These are phyloP conservation scores for Sordariomycetes sp. DNA, from an alignment of 2,329 filamentous ascomycete genomes.

Conservation along the genomic window DNA sequence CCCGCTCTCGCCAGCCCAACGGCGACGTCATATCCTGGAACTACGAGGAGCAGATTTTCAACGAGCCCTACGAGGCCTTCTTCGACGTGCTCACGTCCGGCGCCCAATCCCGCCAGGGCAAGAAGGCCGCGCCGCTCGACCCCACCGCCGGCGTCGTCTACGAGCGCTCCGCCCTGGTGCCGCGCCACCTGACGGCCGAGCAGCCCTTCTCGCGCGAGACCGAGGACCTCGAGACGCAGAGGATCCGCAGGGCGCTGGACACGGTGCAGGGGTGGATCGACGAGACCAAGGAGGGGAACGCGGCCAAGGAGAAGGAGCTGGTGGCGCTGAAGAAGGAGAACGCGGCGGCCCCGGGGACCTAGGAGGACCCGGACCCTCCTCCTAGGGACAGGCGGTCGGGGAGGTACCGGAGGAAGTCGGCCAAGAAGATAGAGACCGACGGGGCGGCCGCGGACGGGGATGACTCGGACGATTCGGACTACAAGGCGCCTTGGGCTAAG, in stretches of 20 bases:
- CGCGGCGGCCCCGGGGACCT: constrained; percentile 26
- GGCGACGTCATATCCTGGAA: constrained; percentile 65
- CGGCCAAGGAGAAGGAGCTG: constrained; percentile 53
- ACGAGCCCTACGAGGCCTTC: constrained; percentile 88
- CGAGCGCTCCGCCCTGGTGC: constrained; percentile 66
- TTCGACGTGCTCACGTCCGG: constrained; percentile 77
- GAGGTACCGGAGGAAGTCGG: constrained; percentile 1
- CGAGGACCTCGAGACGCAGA: constrained; percentile 52
- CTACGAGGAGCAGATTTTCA: constrained; percentile 94
- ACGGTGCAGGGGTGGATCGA: constrained; percentile 51
- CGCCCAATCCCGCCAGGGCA: constrained; percentile 41
- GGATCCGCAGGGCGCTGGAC: constrained; percentile 50
- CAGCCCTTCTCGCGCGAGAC: constrained; percentile 67
- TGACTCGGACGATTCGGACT: not conserved
- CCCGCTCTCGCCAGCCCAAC: constrained; percentile 44
- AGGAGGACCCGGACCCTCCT: not conserved
- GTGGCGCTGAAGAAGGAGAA: constrained; percentile 50
- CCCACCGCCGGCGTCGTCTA: constrained; percentile 39
- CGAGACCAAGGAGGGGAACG: constrained; percentile 49
- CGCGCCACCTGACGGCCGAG: constrained; percentile 51
- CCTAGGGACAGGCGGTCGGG: not conserved
- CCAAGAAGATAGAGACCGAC: not conserved
- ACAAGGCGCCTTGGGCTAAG: not conserved
- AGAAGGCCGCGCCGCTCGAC: constrained; percentile 35
- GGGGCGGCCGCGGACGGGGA: not conserved